Conservation (phyloP, 1,284 basidiomycete species). For the Pseudozyma pruni region DNA sequence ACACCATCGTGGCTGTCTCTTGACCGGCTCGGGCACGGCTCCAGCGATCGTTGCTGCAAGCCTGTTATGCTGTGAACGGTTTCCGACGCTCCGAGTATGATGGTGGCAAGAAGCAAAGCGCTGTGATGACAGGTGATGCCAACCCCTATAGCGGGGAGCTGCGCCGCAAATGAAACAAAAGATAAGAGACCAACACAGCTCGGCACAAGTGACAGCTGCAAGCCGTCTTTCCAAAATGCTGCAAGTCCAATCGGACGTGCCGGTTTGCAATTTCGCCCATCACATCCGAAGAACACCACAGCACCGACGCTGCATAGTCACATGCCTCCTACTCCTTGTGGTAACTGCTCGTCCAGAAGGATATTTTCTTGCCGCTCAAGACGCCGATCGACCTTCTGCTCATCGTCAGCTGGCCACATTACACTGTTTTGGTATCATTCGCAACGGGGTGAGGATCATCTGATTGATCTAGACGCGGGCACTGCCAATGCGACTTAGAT, state of each 20-base stretch:
- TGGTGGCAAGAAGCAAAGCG: conserved; percentile 10
- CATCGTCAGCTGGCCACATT: too few species aligned
- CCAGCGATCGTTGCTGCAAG: too few species aligned
- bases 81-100: neutral
- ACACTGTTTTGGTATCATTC: too few species aligned
- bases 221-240: neutral
- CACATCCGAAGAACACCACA: conserved; percentile 28
- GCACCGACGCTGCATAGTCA: conserved; percentile 24
- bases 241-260: neutral
- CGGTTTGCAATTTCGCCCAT: conserved; percentile 14
- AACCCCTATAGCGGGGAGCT: too few species aligned
- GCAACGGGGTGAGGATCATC: too few species aligned
- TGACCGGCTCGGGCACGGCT: too few species aligned
- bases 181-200: conserved; percentile 5
- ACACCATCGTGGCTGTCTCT: conserved; percentile 6
- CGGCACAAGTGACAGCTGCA: conserved; percentile 24
- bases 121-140: too few species aligned
- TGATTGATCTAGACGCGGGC: too few species aligned
- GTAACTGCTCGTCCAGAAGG: conserved; percentile 3
- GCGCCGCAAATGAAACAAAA: too few species aligned
- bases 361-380: conserved; percentile 26
- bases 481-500: too few species aligned
- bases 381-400: too few species aligned
- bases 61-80: neutral
- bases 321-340: conserved; percentile 34